Evolutionary conservation across 768 basidiomycete species (phyloP).

Genomic region (Hypholoma sublateritium): DNA sequence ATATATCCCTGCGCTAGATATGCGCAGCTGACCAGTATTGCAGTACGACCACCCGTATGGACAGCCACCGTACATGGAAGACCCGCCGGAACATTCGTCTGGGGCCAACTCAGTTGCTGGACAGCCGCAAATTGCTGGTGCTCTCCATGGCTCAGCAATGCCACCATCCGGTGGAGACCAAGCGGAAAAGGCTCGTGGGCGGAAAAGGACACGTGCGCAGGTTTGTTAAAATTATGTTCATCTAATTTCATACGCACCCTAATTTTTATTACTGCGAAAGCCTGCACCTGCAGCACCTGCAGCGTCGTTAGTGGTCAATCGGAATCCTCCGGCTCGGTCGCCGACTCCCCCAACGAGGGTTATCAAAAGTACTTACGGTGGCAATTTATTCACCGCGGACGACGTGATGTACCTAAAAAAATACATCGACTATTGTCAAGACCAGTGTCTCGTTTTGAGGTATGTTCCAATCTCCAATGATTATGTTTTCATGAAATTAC

Average conservation of each 20-base stretch:
- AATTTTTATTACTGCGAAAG: constrained; percentile 31
- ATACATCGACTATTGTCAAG: constrained; percentile 90
- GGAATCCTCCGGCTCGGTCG: constrained; percentile 71
- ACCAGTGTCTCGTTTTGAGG: constrained; percentile 83
- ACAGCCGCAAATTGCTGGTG: constrained; percentile 15
- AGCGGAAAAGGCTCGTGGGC: constrained; percentile 54
- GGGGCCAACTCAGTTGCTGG: constrained; percentile 19
- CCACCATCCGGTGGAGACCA: constrained; percentile 18
- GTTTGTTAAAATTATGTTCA: constrained; percentile 28
- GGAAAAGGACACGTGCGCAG: constrained; percentile 66
- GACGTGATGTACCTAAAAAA: constrained; percentile 82
- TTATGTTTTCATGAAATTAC: not conserved
- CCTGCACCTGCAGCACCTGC: constrained; percentile 65
- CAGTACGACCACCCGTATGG: constrained; percentile 52
- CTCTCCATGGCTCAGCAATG: constrained; percentile 30
- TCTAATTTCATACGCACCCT: constrained; percentile 4
- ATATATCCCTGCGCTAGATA: not conserved
- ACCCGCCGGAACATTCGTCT: constrained; percentile 31
- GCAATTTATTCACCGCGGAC: constrained; percentile 83
- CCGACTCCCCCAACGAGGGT: constrained; percentile 83
- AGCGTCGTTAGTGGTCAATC: constrained; percentile 63
- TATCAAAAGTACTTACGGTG: constrained; percentile 88
- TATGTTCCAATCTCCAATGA: constrained; percentile 21
- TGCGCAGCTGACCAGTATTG: not conserved
- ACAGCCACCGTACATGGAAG: constrained; percentile 48